Base-by-base conservation (phyloP, 805 yeast species). In the Kodamaea jinghongensis region DNA sequence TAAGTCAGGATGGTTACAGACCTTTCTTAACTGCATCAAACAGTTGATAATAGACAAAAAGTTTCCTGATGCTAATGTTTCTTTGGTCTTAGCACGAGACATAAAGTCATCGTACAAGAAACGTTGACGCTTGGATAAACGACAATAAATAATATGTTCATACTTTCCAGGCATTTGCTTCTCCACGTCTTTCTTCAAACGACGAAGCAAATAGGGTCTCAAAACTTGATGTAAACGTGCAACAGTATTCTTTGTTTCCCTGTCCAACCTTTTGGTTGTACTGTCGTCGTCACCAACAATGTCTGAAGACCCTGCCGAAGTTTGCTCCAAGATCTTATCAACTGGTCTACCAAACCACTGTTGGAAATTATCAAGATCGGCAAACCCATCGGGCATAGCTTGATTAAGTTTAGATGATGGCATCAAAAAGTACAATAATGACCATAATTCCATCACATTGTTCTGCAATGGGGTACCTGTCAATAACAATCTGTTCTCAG, bases 261-360 rank as follows among this genome's bases (percentile, higher is more conserved):
- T 74, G 54, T 82, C 86, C 50, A 82, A 76, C 13, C 52, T 58
- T 33, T 54, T 54, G 4, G 69, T 64, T 1, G 67, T 52, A 25
- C 50, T 55, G 34, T 65, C 69, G 36, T 61, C 60, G 6, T 66
- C 72, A 39, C 65, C 71, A 17, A 67, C 64, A 4, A 67, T 36
- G 48, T 79, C 86, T 3, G 49, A 28, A n/a, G 65, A 70, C 8
- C 71, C 66, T 6, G 55, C 46, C 8, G 63, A 50, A 1, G 69
- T 58, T 42, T 79, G 83, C 60, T 93, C 97, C 39, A 93, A 81
- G 44, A 93, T 79, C 49, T 79, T 85, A 58, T 93, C 98, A 3
- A 93, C 97, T 0, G 99, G 99, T 45, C 82, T 78, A n/a, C 97
- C 96, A 62, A 93, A 93, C 99, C 99, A 93, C 48, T 86, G 95